Evolutionary conservation across 108 stramenopile species (phyloP).

Genomic region (Pelagomonas calceolata): DNA sequence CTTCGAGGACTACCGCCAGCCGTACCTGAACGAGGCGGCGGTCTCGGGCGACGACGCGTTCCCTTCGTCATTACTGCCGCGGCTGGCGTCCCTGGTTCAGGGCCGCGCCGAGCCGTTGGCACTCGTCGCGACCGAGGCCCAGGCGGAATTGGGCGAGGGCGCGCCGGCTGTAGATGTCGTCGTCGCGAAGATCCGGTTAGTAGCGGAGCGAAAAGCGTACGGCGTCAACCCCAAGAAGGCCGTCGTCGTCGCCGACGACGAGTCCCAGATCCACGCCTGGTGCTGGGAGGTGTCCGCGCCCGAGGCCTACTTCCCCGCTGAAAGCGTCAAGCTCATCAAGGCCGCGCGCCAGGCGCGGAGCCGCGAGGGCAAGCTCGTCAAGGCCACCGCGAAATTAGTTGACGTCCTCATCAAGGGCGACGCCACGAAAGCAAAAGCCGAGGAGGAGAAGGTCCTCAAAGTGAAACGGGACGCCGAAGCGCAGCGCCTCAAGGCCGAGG

Average conservation of each 20-base stretch:
- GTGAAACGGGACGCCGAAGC: background rate
- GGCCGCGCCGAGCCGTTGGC: no score
- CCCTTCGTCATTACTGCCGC: no score
- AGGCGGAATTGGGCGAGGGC: no score
- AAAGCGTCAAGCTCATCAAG: background rate
- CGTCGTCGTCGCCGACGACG: background rate
- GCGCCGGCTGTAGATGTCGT: background rate
- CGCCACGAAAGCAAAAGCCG: background rate
- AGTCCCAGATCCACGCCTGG: background rate
- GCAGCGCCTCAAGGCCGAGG: background rate
- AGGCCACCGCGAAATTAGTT: background rate
- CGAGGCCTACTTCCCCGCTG: background rate
- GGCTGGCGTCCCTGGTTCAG: no score
- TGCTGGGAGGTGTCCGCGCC: background rate
- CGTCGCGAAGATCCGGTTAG: background rate
- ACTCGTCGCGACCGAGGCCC: no score
- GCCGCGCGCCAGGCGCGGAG: background rate
- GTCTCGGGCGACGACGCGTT: no score
- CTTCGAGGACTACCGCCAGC: no score
- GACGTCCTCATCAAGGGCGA: background rate
- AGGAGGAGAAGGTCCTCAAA: background rate
- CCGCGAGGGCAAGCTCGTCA: background rate
- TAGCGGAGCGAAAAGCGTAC: background rate
- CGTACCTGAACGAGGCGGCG: no score
- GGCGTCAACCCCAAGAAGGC: background rate